Conservation (phyloP, 2,329 filamentous ascomycete genomes). For the Epichloe sibirici region DNA sequence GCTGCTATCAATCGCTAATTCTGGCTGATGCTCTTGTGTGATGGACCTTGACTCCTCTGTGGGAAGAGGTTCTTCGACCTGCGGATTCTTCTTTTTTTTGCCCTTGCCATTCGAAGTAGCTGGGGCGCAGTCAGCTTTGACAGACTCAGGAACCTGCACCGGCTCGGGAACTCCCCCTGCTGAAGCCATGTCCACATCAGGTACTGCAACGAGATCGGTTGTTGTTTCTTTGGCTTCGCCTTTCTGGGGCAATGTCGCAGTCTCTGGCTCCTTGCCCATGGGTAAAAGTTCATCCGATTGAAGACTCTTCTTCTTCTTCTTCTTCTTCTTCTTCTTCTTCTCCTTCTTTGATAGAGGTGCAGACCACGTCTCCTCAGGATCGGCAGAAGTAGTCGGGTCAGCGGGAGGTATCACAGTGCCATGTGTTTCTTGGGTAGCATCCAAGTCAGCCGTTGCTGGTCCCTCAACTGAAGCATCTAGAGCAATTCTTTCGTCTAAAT, state of each 20-base stretch:
- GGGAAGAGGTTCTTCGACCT: neutral
- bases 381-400: neutral
- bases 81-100: slow-evolving; percentile 7
- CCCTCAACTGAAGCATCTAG: neutral
- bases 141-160: neutral
- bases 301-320: slow-evolving; percentile 12
- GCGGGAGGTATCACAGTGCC: too few species aligned
- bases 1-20: neutral
- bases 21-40: neutral
- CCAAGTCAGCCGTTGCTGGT: neutral
- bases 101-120: slow-evolving; percentile 7
- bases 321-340: slow-evolving; percentile 6
- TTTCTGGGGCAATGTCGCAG: neutral
- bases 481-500: neutral
- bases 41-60: neutral
- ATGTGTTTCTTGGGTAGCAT: neutral
- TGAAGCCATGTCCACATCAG: neutral
- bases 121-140: neutral
- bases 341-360: slow-evolving; percentile 2
- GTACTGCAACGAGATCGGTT: neutral
- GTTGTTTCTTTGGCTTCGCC: neutral
- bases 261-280: neutral
- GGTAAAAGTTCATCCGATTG: slow-evolving; percentile 4
- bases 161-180: neutral
- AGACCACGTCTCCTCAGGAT: slow-evolving; percentile 4